Evolutionary conservation across 257 asterid species (phyloP).

Genomic region (Ilex asprella): DNA sequence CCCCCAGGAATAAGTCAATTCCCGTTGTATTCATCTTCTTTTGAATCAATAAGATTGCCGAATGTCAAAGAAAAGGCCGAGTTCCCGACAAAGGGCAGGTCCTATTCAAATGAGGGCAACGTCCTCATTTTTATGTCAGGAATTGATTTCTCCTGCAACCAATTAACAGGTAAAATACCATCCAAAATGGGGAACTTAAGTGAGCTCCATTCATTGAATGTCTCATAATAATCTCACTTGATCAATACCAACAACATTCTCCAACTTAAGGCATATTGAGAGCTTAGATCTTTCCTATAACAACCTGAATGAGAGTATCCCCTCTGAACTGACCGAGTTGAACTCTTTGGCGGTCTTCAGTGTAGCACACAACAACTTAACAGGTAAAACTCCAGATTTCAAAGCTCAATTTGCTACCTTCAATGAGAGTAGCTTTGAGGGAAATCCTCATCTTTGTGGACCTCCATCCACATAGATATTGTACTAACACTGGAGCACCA

Average conservation of each 20-base stretch:
- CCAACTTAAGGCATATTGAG: too few species aligned
- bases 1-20: not conserved
- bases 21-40: not conserved
- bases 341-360: not conserved
- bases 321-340: too few species aligned
- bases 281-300: too few species aligned
- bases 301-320: too few species aligned
- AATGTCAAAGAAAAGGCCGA: not conserved
- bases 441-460: conserved; percentile 11
- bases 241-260: too few species aligned
- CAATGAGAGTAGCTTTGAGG: conserved; percentile 10
- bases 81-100: conserved; percentile 4
- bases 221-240: too few species aligned
- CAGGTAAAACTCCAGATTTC: conserved; percentile 2
- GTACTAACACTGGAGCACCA: not conserved
- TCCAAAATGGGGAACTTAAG: not conserved
- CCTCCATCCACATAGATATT: not conserved
- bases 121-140: conserved; percentile 4
- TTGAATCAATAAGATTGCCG: not conserved
- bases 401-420: conserved; percentile 7
- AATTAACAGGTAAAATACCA: conserved; percentile 8
- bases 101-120: not conserved
- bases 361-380: conserved; percentile 10
- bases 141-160: conserved; percentile 9
- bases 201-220: too few species aligned